Evolutionary conservation across 257 asterid genomes (phyloP), one percentile per base, ranked within the genome.

Genomic region (Vinca minor): DNA sequence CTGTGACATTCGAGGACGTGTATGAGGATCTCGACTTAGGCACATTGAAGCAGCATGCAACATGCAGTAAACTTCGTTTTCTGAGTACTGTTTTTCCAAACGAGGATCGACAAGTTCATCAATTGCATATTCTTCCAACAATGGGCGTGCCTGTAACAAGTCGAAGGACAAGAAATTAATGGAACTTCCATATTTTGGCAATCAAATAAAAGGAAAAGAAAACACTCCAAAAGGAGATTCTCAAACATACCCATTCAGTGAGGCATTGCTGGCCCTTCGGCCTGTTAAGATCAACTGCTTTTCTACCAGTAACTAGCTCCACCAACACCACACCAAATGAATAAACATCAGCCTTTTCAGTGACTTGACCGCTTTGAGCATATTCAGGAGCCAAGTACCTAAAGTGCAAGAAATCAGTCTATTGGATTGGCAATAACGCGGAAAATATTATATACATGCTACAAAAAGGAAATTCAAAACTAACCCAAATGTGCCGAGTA

Each of bases 201-300:
- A 42, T n/a, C 6, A 6, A 14, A 32, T 42, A 14, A 52, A 3
- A 34, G 4, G 7, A 34, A 5, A 15, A 64, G 23, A 32, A 17
- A 25, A 44, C 42, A 20, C n/a, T 25, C 18, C 14, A 52, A 18
- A 70, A 5, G 41, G 14, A 29, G 3, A 34, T 28, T 52, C 8
- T 2, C 11, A 59, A 25, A 15, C 65, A 63, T 84, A 93, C 99
- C 96, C 96, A 93, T 83, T 87, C 99, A 0, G 97, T 79, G 49
- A 93, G 95, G 79, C 96, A 93, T 65, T 93, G 97, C 71, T 93
- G 96, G 68, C 99, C 99, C 69, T 89, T 89, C n/a, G 97, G 99
- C 83, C 89, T 75, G 75, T 81, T 85, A 41, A 89, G 79, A 74
- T 93, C 99, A 60, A 93, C 96, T 11, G 97, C 97, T 75, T 89